A percentile compares a stretch with the other conserved stretches of the same genome.
phyloP scores from a whole-genome alignment of 2,329 filamentous ascomycete genomes.

The Fusarium newnesense region DNA sequence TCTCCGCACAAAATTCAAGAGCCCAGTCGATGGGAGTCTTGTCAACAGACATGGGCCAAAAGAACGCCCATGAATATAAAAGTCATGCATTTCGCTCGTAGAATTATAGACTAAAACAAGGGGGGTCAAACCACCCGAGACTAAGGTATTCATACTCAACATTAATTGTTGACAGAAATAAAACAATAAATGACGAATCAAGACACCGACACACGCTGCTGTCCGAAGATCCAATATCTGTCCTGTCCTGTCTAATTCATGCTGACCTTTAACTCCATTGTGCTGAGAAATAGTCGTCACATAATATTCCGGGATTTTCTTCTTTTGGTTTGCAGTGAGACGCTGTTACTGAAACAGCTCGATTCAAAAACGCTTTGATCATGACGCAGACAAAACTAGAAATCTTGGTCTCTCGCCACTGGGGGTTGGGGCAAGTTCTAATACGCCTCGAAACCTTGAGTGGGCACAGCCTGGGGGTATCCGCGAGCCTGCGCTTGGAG shows the following conservation, averaged over 20 bases:
- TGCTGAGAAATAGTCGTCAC: constrained; percentile 24
- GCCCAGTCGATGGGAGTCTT: constrained; percentile 64
- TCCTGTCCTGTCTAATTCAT: constrained; percentile 39
- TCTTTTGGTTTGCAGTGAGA: constrained; percentile 5
- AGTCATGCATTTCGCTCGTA: constrained; percentile 29
- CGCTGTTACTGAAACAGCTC: constrained; percentile 8
- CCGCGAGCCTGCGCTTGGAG: constrained; percentile 56
- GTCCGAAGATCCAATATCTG: constrained; percentile 31
- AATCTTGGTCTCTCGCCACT: not conserved
- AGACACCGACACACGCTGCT: constrained; percentile 13
- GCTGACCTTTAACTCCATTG: constrained; percentile 38
- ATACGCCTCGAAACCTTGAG: constrained; percentile 52
- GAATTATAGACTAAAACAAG: constrained; percentile 14
- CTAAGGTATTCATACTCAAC: constrained; percentile 6
- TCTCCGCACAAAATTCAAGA: constrained; percentile 60
- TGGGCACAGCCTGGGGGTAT: constrained; percentile 53
- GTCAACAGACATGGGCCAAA: constrained; percentile 53
- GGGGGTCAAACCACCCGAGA: constrained; percentile 8
- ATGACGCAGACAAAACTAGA: constrained; percentile 6
- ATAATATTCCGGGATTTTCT: constrained; percentile 19
- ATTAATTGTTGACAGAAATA: constrained; percentile 26
- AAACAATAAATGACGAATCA: constrained; percentile 9
- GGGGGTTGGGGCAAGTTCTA: constrained; percentile 32
- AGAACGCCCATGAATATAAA: constrained; percentile 14
- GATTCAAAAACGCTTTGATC: constrained; percentile 2